Evolutionary conservation across 129 eudicot species (phyloP), one percentile per base, ranked within the genome.

Genomic region (Ambrosia trifida): DNA sequence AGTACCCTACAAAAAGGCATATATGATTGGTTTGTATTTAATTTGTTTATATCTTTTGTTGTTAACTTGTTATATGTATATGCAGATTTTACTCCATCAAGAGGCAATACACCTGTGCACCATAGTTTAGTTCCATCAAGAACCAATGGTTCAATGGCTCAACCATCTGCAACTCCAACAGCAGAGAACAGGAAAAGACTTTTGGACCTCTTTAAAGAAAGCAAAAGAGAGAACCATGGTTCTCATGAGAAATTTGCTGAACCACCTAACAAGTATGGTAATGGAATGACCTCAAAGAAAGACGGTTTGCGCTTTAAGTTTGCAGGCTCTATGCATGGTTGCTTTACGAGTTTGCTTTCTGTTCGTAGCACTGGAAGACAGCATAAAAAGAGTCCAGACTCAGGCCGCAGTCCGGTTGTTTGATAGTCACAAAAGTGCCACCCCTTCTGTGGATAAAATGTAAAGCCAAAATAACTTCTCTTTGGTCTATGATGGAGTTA

Each of bases 101-200:
- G 86, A 8, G 87, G 95, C 50, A 85, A 36, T 40, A 85, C 95
- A 1, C 95, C 89, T 1, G 87, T 82, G 58, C 93, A 81, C 67
- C 85, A 60, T 49, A 80, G 71, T 68, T 74, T 70, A 50, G 46
- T 84, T 7, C 16, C 36, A 40, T 40, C 44, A 40, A 40, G 10
- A 40, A 40, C 44, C 44, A 40, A 40, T 57, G 43, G 63, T 35
- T 41, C 38, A 2, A 52, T 16, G 16, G 36, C 13, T 30, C 41
- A 62, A 12, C 78, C 80, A 17, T 68, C 71, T 0, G 62, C 85
- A 35, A 66, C 95, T 67, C 75, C 95, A 46, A 33, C 75, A 18
- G 64, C 75, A 18, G 64, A 78, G 3, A 80, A 67, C 36, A 84
- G 66, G 20, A 85, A 78, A 77, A 73, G 76, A 66, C 87, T 88